These are phyloP conservation scores for Botrytis cinerea DNA, from an alignment of 2,329 filamentous ascomycete genomes.

Conservation along the genomic window DNA sequence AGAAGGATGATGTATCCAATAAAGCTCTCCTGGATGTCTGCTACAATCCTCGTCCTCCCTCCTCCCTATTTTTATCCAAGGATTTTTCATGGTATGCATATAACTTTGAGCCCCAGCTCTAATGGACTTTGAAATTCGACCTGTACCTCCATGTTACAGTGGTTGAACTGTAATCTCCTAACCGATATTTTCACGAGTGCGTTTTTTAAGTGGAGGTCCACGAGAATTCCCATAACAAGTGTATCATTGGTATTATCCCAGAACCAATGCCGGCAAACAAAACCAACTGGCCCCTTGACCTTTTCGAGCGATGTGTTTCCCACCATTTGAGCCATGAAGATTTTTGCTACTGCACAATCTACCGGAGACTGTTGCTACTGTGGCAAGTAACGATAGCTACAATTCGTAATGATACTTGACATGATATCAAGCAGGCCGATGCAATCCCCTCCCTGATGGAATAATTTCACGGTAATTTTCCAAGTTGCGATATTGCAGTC, in stretches of 20 bases:
- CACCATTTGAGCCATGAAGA: neutral
- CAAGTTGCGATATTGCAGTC: neutral
- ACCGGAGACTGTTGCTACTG: neutral
- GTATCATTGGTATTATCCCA: neutral
- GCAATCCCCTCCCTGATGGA: neutral
- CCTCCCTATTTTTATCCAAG: neutral
- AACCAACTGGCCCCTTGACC: neutral
- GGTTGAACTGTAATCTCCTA: neutral
- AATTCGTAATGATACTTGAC: neutral
- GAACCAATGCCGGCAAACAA: neutral
- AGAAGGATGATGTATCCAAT: neutral
- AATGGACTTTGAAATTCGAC: neutral
- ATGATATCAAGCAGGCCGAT: neutral
- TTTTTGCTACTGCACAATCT: neutral
- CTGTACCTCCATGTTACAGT: neutral
- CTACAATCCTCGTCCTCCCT: neutral
- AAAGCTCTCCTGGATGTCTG: neutral
- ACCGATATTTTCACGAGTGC: neutral
- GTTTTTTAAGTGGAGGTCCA: neutral
- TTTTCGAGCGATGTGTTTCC: neutral
- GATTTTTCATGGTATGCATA: neutral
- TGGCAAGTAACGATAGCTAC: neutral
- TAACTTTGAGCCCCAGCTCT: neutral
- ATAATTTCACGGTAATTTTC: neutral
- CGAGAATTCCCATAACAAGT: neutral